Evolutionary conservation across 495 filamentous ascomycete species (phyloP), one percentile per base, ranked within the genome.

Genomic region (Lasiosphaeria hispida): DNA sequence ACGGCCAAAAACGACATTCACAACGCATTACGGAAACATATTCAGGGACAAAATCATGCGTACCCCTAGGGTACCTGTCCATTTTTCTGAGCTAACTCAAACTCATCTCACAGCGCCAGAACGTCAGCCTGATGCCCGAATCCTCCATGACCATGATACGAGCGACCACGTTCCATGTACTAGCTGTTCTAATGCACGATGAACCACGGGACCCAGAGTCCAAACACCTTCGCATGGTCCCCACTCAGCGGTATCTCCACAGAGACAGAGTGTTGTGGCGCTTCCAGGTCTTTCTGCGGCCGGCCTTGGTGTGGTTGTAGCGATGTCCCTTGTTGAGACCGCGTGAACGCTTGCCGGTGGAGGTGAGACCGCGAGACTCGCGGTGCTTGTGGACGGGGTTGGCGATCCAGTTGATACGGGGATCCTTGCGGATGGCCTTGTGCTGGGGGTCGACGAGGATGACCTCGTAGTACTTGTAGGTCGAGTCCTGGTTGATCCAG

Each of bases 401-500:
- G 77, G 91, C 90, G 82, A 99, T 99, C 94, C 94, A 99, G 87
- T 96, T 99, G 87, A 99, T 97, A 75, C 94, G 91, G 68, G 94
- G 82, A 79, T 99, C 94, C 66, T 89, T 91, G 77, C 94, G 93
- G 83, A 97, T 99, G 75, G 95, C 94, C 86, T 97, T 97, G 89
- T 99, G 94, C 82, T 95, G 87, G 72, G 94, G 95, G 83, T 99
- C 94, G 74, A 99, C 95, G 67, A 97, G 89, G 83, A 99, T 97
- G 77, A 99, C 86, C 81, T 99, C 94, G 82, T 85, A 99, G 87
- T 97, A 99, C 85, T 99, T 99, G 90, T 97, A 99, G 80, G 94
- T 97, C 54, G 92, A 96, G 84, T 99, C 94, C 85, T 99, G 94
- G 86, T 99, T 99, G 87, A 97, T 91, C 94, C 94, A 99, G 91